Evolutionary conservation across 2,329 filamentous ascomycete genomes (phyloP), one percentile per base, ranked within the genome.

Genomic region (Chaetothyriales sp.): DNA sequence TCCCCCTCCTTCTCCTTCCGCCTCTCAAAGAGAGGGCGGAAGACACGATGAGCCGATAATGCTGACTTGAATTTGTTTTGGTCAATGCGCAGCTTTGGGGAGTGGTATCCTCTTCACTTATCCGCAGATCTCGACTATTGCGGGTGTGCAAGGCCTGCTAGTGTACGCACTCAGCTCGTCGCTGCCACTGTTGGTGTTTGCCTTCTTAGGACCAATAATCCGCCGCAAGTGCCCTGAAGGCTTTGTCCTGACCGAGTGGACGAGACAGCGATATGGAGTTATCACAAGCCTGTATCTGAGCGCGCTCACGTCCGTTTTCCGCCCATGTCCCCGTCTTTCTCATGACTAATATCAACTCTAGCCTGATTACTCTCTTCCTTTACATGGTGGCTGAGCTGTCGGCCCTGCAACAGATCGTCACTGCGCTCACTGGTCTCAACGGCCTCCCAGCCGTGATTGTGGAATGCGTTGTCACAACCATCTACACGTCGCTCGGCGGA

Each of bases 361-460:
- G 72, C 1, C 73, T 90, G 48, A 81, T 89, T 48, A 90, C 86
- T 1, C 76, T 92, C 61, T 92, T 90, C 66, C 67, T 92, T 49
- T 92, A 90, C 73, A 90, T 92, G 86, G 81, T 90, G 22, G 80
- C 85, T 18, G 86, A 92, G 70, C 75, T 92, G 44, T 89, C 85
- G 7, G 85, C 86, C 10, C 73, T 92, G 25, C 85, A 88, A 49
- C 86, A 90, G 66, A 86, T 90, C 43, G 75, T 90, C 61, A 83
- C 70, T 54, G 76, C 83, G 7, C 68, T 92, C 60, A 89, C 86
- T 0, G 85, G 85, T 1, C 73, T 92, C 43, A 75, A 89, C 58
- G 81, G 82, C 0, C 73, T 92, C 9, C 84, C 85, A 0, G 78
- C 83, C 18, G 77, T 92, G 55, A 86, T 92, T 58, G 83, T 90